A percentile compares a stretch with the other conserved stretches of the same genome.
These are phyloP conservation scores for Leptomonas pyrrhocoris DNA, from an alignment of 208 protist species.

Conservation along the genomic window DNA sequence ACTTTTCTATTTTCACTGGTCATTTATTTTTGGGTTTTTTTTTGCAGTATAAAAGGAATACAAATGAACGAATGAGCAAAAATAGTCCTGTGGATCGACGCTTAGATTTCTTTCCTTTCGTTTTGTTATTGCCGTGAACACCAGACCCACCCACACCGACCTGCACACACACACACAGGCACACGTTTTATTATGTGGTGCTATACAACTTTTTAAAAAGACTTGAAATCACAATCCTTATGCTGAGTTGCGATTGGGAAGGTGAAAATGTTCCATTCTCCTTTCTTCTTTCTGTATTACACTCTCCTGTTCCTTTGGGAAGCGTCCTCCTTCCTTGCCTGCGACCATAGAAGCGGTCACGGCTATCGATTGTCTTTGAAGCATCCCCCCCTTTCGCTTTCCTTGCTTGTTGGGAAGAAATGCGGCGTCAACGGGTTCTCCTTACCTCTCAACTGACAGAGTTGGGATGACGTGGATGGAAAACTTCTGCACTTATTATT, in stretches of 20 bases:
- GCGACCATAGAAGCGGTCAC: slow-evolving; percentile 22
- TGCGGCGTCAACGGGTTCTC: slow-evolving; percentile 3
- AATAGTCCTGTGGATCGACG: too few species aligned
- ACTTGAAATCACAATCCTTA: too few species aligned
- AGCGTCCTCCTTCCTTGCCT: not conserved
- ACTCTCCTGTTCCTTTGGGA: not conserved
- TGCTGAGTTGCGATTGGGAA: too few species aligned
- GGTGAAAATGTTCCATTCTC: not conserved
- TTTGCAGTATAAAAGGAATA: slow-evolving; percentile 1
- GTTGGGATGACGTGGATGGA: too few species aligned
- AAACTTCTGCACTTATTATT: too few species aligned
- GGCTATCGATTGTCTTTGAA: not conserved
- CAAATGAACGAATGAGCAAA: too few species aligned
- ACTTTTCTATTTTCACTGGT: too few species aligned
- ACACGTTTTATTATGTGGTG: not conserved
- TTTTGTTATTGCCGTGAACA: too few species aligned
- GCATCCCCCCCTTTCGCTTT: not conserved
- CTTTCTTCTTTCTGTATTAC: not conserved
- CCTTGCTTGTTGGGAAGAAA: not conserved
- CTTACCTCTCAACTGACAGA: not conserved
- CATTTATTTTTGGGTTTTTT: too few species aligned
- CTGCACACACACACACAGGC: not conserved
- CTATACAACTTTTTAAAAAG: not conserved
- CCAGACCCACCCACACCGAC: too few species aligned
- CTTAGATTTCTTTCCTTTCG: too few species aligned